Evolutionary conservation across 345 rosid genomes (phyloP).

Genomic region (Ceriops decandra): DNA sequence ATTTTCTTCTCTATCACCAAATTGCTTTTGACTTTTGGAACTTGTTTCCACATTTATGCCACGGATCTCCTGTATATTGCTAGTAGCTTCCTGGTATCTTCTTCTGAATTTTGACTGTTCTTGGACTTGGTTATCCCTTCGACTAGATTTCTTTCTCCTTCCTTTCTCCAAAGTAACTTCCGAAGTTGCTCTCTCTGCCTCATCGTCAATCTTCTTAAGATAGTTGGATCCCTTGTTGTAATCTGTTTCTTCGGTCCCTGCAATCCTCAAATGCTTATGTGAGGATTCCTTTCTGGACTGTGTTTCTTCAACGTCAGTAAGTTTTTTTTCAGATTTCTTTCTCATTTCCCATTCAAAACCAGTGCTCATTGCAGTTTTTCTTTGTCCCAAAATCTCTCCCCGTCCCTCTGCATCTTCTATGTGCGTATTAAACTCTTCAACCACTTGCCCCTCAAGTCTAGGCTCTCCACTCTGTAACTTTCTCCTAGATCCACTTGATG

Average conservation of each 20-base stretch:
- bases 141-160: slow-evolving; percentile 35
- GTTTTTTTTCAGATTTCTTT: slow-evolving; percentile 67
- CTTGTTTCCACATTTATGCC: slow-evolving; percentile 34
- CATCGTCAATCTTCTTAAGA: slow-evolving; percentile 28
- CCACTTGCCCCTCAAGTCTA: slow-evolving; percentile 23
- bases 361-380: slow-evolving; percentile 23
- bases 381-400: slow-evolving; percentile 22
- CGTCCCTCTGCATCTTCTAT: slow-evolving; percentile 9
- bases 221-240: slow-evolving; percentile 31
- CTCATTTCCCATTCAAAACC: slow-evolving; percentile 52
- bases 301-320: slow-evolving; percentile 41
- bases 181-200: slow-evolving; percentile 31
- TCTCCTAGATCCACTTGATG: slow-evolving; percentile 22
- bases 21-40: slow-evolving; percentile 37
- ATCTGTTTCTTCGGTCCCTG: slow-evolving; percentile 32
- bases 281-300: slow-evolving; percentile 43
- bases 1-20: slow-evolving; percentile 40
- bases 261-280: slow-evolving; percentile 23
- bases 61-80: slow-evolving; percentile 37
- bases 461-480: slow-evolving; percentile 22
- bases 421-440: slow-evolving; percentile 20
- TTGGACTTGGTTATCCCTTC: slow-evolving; percentile 22
- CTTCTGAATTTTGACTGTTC: slow-evolving; percentile 35
- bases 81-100: slow-evolving; percentile 35
- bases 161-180: slow-evolving; percentile 33